Base-by-base conservation (phyloP, 495 filamentous ascomycete genomes). In the Penicillium crystallinum region DNA sequence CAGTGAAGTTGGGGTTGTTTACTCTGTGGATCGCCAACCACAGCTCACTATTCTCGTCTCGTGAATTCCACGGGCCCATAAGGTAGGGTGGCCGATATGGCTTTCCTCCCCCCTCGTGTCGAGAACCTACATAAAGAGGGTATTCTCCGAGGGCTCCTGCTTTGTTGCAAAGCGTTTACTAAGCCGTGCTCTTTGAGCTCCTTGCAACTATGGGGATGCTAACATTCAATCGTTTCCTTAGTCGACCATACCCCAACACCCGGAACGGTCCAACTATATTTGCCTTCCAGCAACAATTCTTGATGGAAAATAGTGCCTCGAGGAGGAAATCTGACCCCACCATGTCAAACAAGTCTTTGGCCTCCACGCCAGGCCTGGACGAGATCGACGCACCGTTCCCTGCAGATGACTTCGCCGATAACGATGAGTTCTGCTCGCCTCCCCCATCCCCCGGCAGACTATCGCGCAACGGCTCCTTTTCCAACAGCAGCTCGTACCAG, bases 391-490 rank as follows among this genome's bases (percentile, higher is more conserved):
- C 54, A 22, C 57, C 66, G 0, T 58, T 62, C 18, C 40, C 59
- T 38, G 55, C 55, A 8, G 61, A 63, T 22, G 65, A 65, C 31
- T 49, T 61, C 6, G 44, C 56, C 15, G 68, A 73, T 21, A 46
- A 54, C 30, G 72, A 74, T 49, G 65, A 68, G 53, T 71, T 62
- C 34, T 60, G 60, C 46, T 75, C 73, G 15, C 63, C 68, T n/a
- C 56, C 69, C 35, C 59, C 53, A 0, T 59, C 73, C 7, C 71
- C 73, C 0, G 64, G 64, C 34, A 64, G 55, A 15, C 72, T 87
- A 27, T 91, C 89, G 25, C 81, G 88, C 36, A 82, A 81, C 55
- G 72, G 77, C 9, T 95, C 89, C 27, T 90, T 91, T 62, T 89
- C 86, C 22, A 81, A 80, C 41, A 86, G 84, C 63, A 88, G 84